Percentiles rank a stretch among this genome's conserved stretches.
phyloP scores from a whole-genome alignment of 495 filamentous ascomycete genomes.

The Paragyromitra xinjiangensis region DNA sequence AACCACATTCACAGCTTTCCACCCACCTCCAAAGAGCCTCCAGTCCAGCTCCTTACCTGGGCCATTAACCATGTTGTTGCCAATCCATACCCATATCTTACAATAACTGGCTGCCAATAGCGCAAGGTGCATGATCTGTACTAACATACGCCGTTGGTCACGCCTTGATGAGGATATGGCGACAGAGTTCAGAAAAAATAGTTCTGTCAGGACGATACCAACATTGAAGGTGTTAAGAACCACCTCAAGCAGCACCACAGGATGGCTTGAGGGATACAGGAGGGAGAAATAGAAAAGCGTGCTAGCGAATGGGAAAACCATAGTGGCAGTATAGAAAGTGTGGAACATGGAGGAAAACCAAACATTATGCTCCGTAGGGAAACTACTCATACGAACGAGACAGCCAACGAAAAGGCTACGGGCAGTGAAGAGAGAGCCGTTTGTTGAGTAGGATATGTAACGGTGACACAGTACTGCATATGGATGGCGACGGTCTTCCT shows the following conservation, averaged over 20 bases:
- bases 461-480: conserved; percentile 19
- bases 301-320: conserved; percentile 37
- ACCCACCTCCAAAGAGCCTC: conserved; percentile 28
- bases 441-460: conserved; percentile 21
- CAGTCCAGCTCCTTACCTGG: conserved; percentile 21
- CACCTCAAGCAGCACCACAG: conserved; percentile 18
- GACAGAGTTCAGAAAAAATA: conserved; percentile 37
- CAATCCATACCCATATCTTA: conserved; percentile 32
- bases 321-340: conserved; percentile 34
- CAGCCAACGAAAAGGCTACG: conserved; percentile 13
- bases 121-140: conserved; percentile 16
- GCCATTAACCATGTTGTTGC: conserved; percentile 24
- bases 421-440: conserved; percentile 14
- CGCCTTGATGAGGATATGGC: conserved; percentile 1
- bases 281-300: conserved; percentile 24
- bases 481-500: conserved; percentile 19
- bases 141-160: conserved; percentile 26
- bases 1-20: conserved; percentile 36
- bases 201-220: conserved; percentile 5
- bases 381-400: conserved; percentile 25
- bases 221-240: conserved; percentile 34
- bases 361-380: conserved; percentile 27
- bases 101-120: conserved; percentile 27
- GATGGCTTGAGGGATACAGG: conserved; percentile 1
- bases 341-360: conserved; percentile 27